Base-by-base conservation (phyloP, 352 stramenopile genomes). In the Pseudoperonospora humuli region DNA sequence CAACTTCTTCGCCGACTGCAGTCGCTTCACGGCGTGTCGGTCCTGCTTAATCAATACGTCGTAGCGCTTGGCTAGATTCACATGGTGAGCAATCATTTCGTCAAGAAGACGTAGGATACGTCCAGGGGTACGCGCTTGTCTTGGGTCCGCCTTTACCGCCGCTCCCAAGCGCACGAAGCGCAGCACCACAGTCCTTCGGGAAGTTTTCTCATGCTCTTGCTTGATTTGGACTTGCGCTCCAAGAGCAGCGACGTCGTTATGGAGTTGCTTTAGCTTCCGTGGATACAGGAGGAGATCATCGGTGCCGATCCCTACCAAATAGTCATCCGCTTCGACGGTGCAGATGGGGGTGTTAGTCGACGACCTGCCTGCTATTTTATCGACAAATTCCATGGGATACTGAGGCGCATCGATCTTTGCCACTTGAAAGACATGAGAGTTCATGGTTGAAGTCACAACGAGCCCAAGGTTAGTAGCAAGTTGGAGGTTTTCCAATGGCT, bases 301-400 rank as follows among this genome's bases (percentile, higher is more conserved):
- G 4, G 53, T 38, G 38, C 67, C 59, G 35, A 88, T 62, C 0
- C 73, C 73, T 7, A 95, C 77, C 11, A 99, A 86, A 54, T 97
- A 98, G 28, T 97, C 79, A 19, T 84, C 77, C 46, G 96, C 72
- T 13, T 84, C 72, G 41, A 98, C 87, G 31, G 97, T 79, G 14
- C 75, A 78, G 43, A 97, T 86, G 3, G 72, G 64, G 27, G 72
- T 51, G 28, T 26, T 20, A 14, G 40, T 41, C 24, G 54, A 39
- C 2, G 31, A 32, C 13, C 42, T 39, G n/a, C 57, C 42, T 4
- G 59, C 48, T 6, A 73, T 26, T 29, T 62, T 61, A 24, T 75
- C 56, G 14, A 50, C 23, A 32, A 76, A 61, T 23, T 68, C 60
- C 40, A 74, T 50, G n/a, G 65, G 11, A n/a, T 53, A 61, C 24